Evolutionary conservation across 768 basidiomycete species (phyloP), one percentile per base, ranked within the genome.

Genomic region (Russula abietina): DNA sequence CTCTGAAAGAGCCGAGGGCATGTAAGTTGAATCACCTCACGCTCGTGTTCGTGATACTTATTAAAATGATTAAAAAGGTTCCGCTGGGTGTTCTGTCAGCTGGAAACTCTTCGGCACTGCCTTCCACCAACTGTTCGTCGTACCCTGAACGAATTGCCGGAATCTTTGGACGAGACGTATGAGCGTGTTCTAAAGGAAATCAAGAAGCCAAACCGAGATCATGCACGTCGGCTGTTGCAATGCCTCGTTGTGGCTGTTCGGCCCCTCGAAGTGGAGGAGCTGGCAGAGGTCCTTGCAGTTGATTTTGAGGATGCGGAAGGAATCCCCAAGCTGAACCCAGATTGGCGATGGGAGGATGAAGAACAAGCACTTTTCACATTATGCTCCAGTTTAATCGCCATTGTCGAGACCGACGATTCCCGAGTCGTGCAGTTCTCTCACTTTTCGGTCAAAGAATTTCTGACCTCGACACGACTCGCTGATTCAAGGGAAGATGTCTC

Each of bases 171-270:
- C 14, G 56, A 33, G 51, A 58, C 49, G 2, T 62, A 57, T 5
- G 61, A 57, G 16, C 55, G 55, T 32, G 3, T 57, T 4, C 22
- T 62, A 19, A 45, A 16, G 36, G 38, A 32, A 32, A 61, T 61
- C 39, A 30, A 36, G 17, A 49, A 32, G 12, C 46, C 48, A 2
- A 26, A 43, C 1, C 19, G 38, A 24, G 54, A 57, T 32, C 49
- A 41, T n/a, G 61, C 61, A 9, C 61, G 19, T 2, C 55, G 48
- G 16, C n/a, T 62, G 0, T 41, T 62, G 5, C 55, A 62, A n/a
- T 62, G 61, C 19, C 59, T 60, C 43, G 32, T 36, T 12, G 51
- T 38, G 9, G 41, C 59, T 6, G 17, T 54, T 26, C 59, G 59
- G 2, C 59, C 59, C 12, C 41, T 60, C 17, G 1, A 9, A 8